These are phyloP conservation scores for Micractinium conductrix DNA, from an alignment of 139 green algal genomes.

Conservation along the genomic window DNA sequence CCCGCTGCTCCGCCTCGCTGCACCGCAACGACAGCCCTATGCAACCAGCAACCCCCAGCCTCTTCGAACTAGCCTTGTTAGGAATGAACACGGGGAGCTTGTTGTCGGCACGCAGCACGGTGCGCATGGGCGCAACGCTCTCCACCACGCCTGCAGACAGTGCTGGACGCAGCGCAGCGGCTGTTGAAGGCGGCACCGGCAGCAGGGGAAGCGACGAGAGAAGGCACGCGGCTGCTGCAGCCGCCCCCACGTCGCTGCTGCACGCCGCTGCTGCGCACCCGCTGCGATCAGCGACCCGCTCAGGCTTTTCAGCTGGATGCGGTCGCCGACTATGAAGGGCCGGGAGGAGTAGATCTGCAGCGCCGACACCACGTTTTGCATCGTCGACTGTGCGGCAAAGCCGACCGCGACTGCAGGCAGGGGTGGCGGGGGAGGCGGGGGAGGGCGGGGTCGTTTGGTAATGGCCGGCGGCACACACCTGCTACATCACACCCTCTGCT, in stretches of 20 bases:
- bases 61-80: neutral
- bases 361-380: constrained; percentile 47
- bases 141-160: constrained; percentile 49
- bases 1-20: neutral
- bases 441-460: neutral
- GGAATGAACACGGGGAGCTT: constrained; percentile 46
- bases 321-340: constrained; percentile 58
- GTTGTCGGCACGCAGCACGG: constrained; percentile 46
- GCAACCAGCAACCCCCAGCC: too few species aligned
- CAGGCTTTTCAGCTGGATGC: constrained; percentile 56
- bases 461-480: neutral
- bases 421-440: neutral
- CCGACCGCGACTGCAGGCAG: constrained; percentile 33
- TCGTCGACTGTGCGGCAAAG: constrained; percentile 47
- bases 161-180: neutral
- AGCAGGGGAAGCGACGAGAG: neutral
- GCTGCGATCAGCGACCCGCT: constrained; percentile 21
- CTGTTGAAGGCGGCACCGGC: neutral
- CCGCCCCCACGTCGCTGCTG: neutral
- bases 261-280: neutral
- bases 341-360: constrained; percentile 48
- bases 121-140: constrained; percentile 57
- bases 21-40: too few species aligned
- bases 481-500: too few species aligned
- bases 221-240: neutral